Base-by-base conservation (phyloP, 139 green algal species). In the Coelastrella sp. region DNA sequence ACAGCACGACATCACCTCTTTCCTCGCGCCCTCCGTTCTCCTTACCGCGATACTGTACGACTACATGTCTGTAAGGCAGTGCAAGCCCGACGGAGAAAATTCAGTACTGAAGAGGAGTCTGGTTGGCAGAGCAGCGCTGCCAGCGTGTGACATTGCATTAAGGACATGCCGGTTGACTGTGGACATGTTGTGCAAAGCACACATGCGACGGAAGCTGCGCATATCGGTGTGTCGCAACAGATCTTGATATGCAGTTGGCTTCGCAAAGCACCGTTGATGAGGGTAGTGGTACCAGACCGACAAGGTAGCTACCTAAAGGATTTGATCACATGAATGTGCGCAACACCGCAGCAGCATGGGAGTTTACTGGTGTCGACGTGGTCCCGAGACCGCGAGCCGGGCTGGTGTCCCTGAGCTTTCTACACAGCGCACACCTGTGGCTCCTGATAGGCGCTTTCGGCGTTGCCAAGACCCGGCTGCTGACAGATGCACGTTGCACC, bases 11-110 rank as follows among this genome's bases (percentile, higher is more conserved):
- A 23, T 77, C 6, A 16, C 61, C 61, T 71, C 11, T 10, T 13
- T 71, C 61, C 61, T 13, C 61, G 7, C 59, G n/a, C 3, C 79
- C 79, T 22, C 79, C 79, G 5, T 56, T n/a, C 6, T 85, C 58
- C 19, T 85, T 85, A 23, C 79, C 17, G 79, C 57, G 56, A 47
- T 73, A 85, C 16, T 58, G 79, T 22, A 71, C 79, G 8, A 47
- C 19, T 19, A 85, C 79, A 73, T 73, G 17, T 22, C 79, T 85
- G 79, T 73, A n/a, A n/a, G 54, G 79, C 79, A 85, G 79, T 22
- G 47, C 5, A 14, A 85, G 47, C 10, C 19, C 61, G 61, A 71
- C 61, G 61, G 11, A 71, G 11, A 11, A 11, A 17, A 56, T 10
- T 13, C 10, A 71, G 10, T 19, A 13, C 61, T 19, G 61, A 10